Evolutionary conservation across 1,284 basidiomycete genomes (phyloP).

Genomic region (Fistulinella staudtii): DNA sequence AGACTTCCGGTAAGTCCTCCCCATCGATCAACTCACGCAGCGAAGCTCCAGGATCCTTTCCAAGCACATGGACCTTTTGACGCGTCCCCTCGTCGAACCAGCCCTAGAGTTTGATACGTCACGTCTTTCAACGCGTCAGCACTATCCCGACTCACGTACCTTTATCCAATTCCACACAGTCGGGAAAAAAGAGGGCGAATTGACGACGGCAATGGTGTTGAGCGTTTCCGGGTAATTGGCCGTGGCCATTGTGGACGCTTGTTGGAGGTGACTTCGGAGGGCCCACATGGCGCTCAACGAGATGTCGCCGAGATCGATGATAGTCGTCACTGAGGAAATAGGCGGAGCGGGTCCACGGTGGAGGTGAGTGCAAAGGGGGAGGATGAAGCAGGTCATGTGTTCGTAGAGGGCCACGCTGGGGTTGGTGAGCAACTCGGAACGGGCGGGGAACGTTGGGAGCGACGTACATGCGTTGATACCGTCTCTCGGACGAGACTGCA

Average conservation of each 20-base stretch:
- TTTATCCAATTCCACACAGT: slow-evolving; percentile 79
- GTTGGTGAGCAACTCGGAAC: too few species aligned
- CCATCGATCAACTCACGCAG: slow-evolving; percentile 52
- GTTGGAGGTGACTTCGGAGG: slow-evolving; percentile 65
- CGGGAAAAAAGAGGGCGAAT: slow-evolving; percentile 73
- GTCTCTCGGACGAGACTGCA: slow-evolving; percentile 46
- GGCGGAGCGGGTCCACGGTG: slow-evolving; percentile 54
- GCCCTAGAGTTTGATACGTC: slow-evolving; percentile 33
- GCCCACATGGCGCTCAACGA: slow-evolving; percentile 64
- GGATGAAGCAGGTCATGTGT: slow-evolving; percentile 57
- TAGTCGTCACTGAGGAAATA: slow-evolving; percentile 62
- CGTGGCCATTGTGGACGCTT: slow-evolving; percentile 68
- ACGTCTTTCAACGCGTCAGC: neutral
- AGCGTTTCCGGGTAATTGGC: slow-evolving; percentile 79
- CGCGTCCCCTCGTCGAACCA: slow-evolving; percentile 78
- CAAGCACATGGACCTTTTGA: slow-evolving; percentile 66
- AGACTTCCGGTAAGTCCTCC: slow-evolving; percentile 56
- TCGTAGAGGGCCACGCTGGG: slow-evolving; percentile 58
- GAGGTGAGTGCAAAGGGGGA: slow-evolving; percentile 63
- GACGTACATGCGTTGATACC: slow-evolving; percentile 69
- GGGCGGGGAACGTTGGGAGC: too few species aligned
- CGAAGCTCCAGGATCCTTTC: slow-evolving; percentile 48
- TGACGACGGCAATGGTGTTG: slow-evolving; percentile 61
- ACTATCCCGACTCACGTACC: too few species aligned
- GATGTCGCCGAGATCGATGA: slow-evolving; percentile 66